Base-by-base conservation (phyloP, 2,329 filamentous ascomycete species). In the Aureobasidium pullulans region DNA sequence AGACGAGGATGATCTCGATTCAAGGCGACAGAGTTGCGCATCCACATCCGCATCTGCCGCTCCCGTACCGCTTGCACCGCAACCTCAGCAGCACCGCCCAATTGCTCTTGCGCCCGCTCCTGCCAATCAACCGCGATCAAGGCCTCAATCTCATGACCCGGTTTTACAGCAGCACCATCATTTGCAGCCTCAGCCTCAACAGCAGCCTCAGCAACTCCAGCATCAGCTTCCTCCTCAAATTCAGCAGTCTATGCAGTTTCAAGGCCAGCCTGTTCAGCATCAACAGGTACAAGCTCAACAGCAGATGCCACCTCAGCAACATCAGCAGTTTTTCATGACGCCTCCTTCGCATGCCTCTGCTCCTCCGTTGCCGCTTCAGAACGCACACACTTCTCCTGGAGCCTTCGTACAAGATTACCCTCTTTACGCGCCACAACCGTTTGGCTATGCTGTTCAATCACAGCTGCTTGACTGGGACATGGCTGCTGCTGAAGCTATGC, bases 71-170 rank as follows among this genome's bases (percentile, higher is more conserved):
- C 7, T 16, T 9, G 4, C 39, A 28, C 7, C 40, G 6, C 44
- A 59, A 19, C 65, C 15, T 65, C 67, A 54, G 23, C 43, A 56
- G 19, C 57, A 61, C 6, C 48, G 23, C 15, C n/a, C 52, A 31
- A 19, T 50, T 31, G 34, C 36, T 39, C 57, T 60, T 28, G 32
- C 54, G 7, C 37, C 54, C 13, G 54, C 54, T 39, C 42, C 43
- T 16, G 53, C 32, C 5, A 23, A 23, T 23, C 23, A 23, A 23
- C 23, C 23, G 3, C 23, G 23, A 23, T 13, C 39, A 7, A n/a
- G 15, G 11, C 48, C 34, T 19, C 44, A 19, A 15, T 47, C 47
- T 13, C 58, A 56, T 15, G 23, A 15, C 8, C 42, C 31, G 4
- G 32, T 19, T 2, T 16, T 9, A 6, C 46, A 36, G 42, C 44